Conservation (phyloP, 441 rosid genomes). For the Pelargonium australe region DNA sequence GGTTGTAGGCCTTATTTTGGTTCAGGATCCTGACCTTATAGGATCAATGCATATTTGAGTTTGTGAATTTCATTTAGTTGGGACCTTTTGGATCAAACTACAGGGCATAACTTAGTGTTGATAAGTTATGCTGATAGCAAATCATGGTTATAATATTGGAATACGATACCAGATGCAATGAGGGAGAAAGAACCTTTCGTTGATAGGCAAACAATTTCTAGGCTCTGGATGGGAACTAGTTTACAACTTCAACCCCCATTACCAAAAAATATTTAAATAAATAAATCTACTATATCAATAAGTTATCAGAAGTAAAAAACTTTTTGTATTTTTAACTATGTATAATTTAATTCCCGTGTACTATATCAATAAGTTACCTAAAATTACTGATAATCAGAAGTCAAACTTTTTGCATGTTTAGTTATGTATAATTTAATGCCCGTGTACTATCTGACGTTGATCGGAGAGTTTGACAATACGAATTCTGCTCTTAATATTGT, state of each 20-base stretch:
- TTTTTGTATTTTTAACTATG: background rate
- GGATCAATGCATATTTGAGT: background rate
- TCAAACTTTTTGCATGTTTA: background rate
- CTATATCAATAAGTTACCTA: background rate
- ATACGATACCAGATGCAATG: background rate
- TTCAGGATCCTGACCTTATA: background rate
- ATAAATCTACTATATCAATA: background rate
- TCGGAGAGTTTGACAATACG: background rate
- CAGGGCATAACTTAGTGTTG: background rate
- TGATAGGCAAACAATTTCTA: too few relatives aligned
- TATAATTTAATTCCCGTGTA: background rate
- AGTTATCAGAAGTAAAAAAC: background rate
- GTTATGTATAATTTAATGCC: conserved; percentile 1
- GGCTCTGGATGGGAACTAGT: background rate
- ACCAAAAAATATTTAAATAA: background rate
- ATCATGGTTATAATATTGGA: too few relatives aligned
- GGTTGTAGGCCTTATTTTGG: background rate
- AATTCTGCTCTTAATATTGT: conserved; percentile 8
- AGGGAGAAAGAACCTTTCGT: too few relatives aligned
- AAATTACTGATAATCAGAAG: too few relatives aligned
- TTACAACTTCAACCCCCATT: background rate
- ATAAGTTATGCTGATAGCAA: background rate
- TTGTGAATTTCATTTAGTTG: background rate
- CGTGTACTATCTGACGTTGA: too few relatives aligned
- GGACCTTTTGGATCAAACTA: background rate